Percentiles rank a stretch among this genome's conserved stretches.
phyloP scores from a whole-genome alignment of 2,329 filamentous ascomycete species.

The Epichloe sp. region DNA sequence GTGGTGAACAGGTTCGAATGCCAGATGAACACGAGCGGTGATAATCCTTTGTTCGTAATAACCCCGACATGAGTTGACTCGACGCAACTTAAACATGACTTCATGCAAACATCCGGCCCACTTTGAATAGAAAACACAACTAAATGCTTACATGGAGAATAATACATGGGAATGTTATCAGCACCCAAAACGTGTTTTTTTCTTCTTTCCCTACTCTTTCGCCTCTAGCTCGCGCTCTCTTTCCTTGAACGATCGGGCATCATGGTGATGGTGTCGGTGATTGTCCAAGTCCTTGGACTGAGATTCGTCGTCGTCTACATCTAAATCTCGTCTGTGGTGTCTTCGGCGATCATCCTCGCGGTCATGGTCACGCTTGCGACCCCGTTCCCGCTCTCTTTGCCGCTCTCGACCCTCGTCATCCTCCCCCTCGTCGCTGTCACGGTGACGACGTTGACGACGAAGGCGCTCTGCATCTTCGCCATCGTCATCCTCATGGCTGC shows the following conservation, averaged over 20 bases:
- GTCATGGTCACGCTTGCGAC: slow-evolving; percentile 3
- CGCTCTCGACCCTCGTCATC: not conserved
- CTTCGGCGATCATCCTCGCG: slow-evolving; percentile 11
- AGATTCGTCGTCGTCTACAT: slow-evolving; percentile 12
- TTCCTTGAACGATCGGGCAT: slow-evolving; percentile 12
- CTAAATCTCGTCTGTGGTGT: slow-evolving; percentile 10
- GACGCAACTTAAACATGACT: no score
- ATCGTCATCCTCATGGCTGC: slow-evolving; percentile 5
- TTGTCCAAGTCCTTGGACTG: slow-evolving; percentile 7
- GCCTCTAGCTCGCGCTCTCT: slow-evolving; percentile 7
- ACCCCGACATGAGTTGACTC: no score
- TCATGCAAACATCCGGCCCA: not conserved
- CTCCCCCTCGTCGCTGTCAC: slow-evolving; percentile 11
- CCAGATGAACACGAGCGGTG: no score
- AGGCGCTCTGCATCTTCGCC: slow-evolving; percentile 12
- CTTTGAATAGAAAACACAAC: not conserved
- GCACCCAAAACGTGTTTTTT: no score
- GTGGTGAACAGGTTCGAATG: no score
- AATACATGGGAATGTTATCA: not conserved
- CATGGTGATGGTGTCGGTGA: slow-evolving; percentile 6
- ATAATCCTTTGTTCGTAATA: no score
- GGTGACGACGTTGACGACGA: slow-evolving; percentile 5
- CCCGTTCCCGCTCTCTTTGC: not conserved
- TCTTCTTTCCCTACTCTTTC: not conserved
- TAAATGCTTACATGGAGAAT: not conserved